A percentile compares a stretch with the other conserved stretches of the same genome.
Conservation (phyloP, 2,329 filamentous ascomycete genomes). For the Thielaviopsis populi region DNA sequence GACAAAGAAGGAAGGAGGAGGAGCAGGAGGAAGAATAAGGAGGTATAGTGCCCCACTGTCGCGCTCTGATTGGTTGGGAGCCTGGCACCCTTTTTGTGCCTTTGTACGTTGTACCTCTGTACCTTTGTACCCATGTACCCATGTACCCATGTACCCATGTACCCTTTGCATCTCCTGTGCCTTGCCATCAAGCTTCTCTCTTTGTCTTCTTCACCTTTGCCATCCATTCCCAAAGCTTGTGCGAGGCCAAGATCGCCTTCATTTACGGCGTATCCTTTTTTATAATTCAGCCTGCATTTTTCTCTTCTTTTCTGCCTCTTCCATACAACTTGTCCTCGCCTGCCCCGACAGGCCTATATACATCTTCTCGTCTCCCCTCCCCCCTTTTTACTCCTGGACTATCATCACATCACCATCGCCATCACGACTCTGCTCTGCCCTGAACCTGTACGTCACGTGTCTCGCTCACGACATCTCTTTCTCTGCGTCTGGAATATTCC, state of each 20-base stretch:
- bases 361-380: background rate
- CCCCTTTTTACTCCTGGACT: background rate
- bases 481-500: background rate
- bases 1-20: conserved; percentile 4
- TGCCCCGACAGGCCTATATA: background rate
- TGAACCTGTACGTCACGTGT: background rate
- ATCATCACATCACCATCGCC: background rate
- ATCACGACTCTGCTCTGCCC: background rate
- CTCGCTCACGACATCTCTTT: background rate
- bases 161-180: background rate
- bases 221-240: background rate
- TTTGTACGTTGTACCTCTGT: background rate
- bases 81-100: background rate
- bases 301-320: background rate
- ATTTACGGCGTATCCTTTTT: background rate
- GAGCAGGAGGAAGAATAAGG: background rate
- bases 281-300: background rate
- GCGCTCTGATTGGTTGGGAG: background rate
- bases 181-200: background rate
- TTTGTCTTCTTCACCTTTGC: background rate
- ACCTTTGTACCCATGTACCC: background rate
- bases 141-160: background rate
- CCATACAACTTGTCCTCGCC: background rate
- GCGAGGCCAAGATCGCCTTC: background rate
- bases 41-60: background rate